Percentiles rank a stretch among this genome's conserved stretches.
phyloP scores from a whole-genome alignment of 2,329 filamentous ascomycete genomes.

The Claviceps pazoutovae region DNA sequence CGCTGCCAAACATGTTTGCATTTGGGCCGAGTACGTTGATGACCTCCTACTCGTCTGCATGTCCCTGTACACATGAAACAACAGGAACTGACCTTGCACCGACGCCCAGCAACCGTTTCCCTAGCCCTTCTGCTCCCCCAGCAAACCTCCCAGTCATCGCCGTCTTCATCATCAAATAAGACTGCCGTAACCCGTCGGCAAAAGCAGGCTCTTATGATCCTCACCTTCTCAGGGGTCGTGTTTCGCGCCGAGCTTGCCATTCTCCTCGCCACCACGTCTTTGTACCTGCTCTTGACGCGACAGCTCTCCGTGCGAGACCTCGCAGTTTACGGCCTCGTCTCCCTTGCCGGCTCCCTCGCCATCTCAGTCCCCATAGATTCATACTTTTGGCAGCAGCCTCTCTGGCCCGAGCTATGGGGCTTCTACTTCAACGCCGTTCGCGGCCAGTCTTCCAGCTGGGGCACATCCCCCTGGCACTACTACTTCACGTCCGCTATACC shows the following conservation, averaged over 20 bases:
- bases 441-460: constrained; percentile 77
- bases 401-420: constrained; percentile 83
- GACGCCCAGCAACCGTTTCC: constrained; percentile 47
- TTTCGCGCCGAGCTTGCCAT: constrained; percentile 86
- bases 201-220: constrained; percentile 53
- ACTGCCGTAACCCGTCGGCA: constrained; percentile 26
- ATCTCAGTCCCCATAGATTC: constrained; percentile 70
- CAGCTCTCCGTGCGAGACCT: constrained; percentile 42
- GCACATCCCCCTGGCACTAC: constrained; percentile 69
- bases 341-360: constrained; percentile 51
- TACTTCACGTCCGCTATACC: constrained; percentile 77
- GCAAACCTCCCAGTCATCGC: constrained; percentile 11
- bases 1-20: constrained; percentile 92
- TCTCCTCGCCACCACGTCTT: constrained; percentile 53
- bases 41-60: background rate
- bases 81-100: background rate
- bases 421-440: constrained; percentile 87
- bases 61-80: background rate
- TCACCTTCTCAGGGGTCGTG: constrained; percentile 68
- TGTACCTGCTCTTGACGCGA: constrained; percentile 46
- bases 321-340: constrained; percentile 50
- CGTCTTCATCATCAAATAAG: background rate
- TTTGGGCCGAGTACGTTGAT: constrained; percentile 60
- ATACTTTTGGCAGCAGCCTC: constrained; percentile 76
- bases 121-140: constrained; percentile 32